Base-by-base conservation (phyloP, 352 stramenopile species). In the Phytophthora brassicae region DNA sequence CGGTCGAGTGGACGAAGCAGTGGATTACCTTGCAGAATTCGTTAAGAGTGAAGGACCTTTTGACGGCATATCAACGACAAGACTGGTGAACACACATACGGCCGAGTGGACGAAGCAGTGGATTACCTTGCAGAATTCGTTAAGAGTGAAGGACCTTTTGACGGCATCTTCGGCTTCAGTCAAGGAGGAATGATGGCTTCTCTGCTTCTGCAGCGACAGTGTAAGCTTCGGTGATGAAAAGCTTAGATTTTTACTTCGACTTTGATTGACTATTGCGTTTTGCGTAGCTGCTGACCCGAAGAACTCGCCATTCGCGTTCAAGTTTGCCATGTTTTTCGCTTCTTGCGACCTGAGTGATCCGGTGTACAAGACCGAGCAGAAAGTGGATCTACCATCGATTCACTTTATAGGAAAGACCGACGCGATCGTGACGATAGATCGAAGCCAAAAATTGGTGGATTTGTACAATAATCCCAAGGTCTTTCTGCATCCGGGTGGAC, bases 141-240 rank as follows among this genome's bases (percentile, higher is more conserved):
- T 38, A 64, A 64, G 7, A 84, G 89, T 39, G 79, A 94, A 46
- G 85, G 85, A 11, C 85, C 84, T 5, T 94, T 94, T 51, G 75
- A 94, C 31, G 84, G 85, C 36, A 71, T 94, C 23, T 88, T 92
- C 44, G 85, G 85, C 31, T 94, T 92, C 57, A 92, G 83, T 46
- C 83, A 92, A 48, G 85, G 85, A 22, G 83, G 83, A 29, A 90
- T 84, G 54, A 82, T 89, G 58, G 78, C 81, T 0, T 77, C 70
- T 9, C 56, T 86, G 22, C 65, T 92, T 20, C 60, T 94, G 8
- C 79, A 91, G 29, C 69, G 72, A 19, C 82, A 92, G 39, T 74
- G 64, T 75, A 73, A 19, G 68, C 54, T 53, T 65, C 16, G 35
- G 53, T 48, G 8, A 11, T 9, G 5, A 26, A 2, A 4, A 26